Base-by-base conservation (phyloP, 2,329 filamentous ascomycete species). In the Sclerotinia nivalis region DNA sequence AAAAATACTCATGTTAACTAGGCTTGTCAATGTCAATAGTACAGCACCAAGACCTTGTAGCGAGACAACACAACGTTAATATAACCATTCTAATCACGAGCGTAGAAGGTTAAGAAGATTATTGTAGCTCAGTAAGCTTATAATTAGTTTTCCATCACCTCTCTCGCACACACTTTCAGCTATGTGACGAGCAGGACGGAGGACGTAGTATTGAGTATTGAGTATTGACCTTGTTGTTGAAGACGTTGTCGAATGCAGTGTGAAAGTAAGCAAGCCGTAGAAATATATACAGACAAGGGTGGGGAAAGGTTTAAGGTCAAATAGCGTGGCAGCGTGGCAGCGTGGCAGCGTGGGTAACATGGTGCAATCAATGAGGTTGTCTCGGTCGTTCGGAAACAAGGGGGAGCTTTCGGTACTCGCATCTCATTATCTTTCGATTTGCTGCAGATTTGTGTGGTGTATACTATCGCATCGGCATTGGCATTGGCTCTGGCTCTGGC, bases 371-470 rank as follows among this genome's bases (percentile, higher is more conserved):
- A 28, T 55, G 31, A 64, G 47, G 7, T 62, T 40, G 40, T 64
- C 31, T 69, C 67, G 58, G 58, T 55, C 67, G 25, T 69, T 64
- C 67, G 67, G 67, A 45, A 64, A 64, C 47, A 54, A 55, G 50
- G 67, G 28, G 25, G 12, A 62, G 28, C 59, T 49, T 43, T 64
- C 58, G 58, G 67, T 49, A 62, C 45, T 67, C 40, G n/a, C 13
- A 49, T 43, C 28, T 28, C 34, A n/a, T 28, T 49, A 8, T 13
- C 47, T 28, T 50, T 62, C 45, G 2, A 34, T 50, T 37, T 50
- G 60, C 60, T 50, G 28, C 60, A 49, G 28, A 47, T 61, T 60
- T n/a, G 22, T 34, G 18, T 61, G 22, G 10, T 47, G 25, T 25
- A 58, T n/a, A n/a, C n/a, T n/a, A n/a, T n/a, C n/a, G 40, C 40